Evolutionary conservation across 495 filamentous ascomycete genomes (phyloP).

Genomic region (Hypoxylon subgilvum): DNA sequence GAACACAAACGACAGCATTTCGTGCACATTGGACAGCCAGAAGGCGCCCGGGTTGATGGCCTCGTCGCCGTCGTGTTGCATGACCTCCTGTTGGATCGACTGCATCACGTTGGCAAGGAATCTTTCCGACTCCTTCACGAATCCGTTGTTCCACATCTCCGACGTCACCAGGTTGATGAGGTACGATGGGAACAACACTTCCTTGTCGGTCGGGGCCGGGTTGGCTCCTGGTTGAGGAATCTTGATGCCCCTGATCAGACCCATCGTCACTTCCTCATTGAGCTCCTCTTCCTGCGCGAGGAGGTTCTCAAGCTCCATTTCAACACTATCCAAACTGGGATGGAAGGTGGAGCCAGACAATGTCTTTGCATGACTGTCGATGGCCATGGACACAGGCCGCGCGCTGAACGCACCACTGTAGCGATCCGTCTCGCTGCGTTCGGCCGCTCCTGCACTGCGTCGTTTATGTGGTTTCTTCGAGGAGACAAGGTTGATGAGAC

Average conservation of each 20-base stretch:
- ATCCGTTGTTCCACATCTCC: constrained; percentile 99
- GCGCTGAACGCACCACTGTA: constrained; percentile 93
- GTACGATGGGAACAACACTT: constrained; percentile 97
- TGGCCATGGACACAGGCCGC: constrained; percentile 90
- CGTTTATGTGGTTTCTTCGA: constrained; percentile 98
- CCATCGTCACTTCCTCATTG: constrained; percentile 95
- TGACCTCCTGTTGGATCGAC: constrained; percentile 97
- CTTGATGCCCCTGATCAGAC: constrained; percentile 93
- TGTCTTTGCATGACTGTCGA: constrained; percentile 63
- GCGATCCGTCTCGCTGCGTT: constrained; percentile 78
- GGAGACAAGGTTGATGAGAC: constrained; percentile 94
- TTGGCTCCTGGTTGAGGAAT: constrained; percentile 83
- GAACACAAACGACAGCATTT: constrained; percentile 99
- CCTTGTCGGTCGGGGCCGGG: constrained; percentile 93
- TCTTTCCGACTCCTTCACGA: constrained; percentile 98
- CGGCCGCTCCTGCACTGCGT: constrained; percentile 91
- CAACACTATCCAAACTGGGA: constrained; percentile 85
- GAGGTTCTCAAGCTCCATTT: constrained; percentile 89
- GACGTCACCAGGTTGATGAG: constrained; percentile 98
- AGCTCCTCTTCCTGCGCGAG: constrained; percentile 93
- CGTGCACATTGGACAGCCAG: constrained; percentile 99
- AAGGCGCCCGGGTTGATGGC: constrained; percentile 97
- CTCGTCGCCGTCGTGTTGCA: constrained; percentile 97
- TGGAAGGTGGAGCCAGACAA: constrained; percentile 72
- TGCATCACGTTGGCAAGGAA: constrained; percentile 99